Evolutionary conservation across 495 filamentous ascomycete species (phyloP), one percentile per base, ranked within the genome.

Genomic region (Physcia stellaris): DNA sequence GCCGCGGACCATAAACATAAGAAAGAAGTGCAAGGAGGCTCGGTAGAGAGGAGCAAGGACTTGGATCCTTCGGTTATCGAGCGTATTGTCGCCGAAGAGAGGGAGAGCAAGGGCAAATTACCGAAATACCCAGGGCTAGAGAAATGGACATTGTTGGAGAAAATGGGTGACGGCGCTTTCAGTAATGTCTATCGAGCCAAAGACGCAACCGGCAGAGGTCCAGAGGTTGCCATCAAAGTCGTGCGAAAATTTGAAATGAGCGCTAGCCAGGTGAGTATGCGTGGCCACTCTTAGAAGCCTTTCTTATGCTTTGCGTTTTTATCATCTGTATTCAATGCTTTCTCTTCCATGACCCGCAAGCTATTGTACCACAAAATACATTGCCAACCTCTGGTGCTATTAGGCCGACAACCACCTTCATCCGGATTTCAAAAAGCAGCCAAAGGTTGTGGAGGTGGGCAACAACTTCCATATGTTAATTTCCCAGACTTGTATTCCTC

Each of bases 181-280:
- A 95, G 88, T 67, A 98, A 98, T 45, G 90, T 98, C 39, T 98
- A 95, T 57, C 76, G 83, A 3, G 90, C 92, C 13, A 68, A 66
- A 41, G 92, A 98, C 57, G 67, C 63, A 23, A 64, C 61, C 4
- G 77, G 78, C 16, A 63, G 79, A 37, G 68, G 69, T 28, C 77
- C 73, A 29, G 82, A 98, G 51, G 86, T 90, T 12, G 90, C 90
- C 31, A 96, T 98, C 70, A 98, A 98, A 55, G 90, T 98, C 17
- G 90, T 98, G 39, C 79, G 90, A 40, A 98, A 98, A 61, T 98
- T 82, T 53, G 92, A 98, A 63, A 94, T 98, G 82, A 96, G 94
- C 57, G 83, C 77, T 35, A 85, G 73, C 64, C 90, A 98, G 86
- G 90, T 98, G 73, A 68, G 83, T 75, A 31, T 56, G 41, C 39